Base-by-base conservation (phyloP, 371 early-diverging fungal species). In the Mucor saturninus region DNA sequence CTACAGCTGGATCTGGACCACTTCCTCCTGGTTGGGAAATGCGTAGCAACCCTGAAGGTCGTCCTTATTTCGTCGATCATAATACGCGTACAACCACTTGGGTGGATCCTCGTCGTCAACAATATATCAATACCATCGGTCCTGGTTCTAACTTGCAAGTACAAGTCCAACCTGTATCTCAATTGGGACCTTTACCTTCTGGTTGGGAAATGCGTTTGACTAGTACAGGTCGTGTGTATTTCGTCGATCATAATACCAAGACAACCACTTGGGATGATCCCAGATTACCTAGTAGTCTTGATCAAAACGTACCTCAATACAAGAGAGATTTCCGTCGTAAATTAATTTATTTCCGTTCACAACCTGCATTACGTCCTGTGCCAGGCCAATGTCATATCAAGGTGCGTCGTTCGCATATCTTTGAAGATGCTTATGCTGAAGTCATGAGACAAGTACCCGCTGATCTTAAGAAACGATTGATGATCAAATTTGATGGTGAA, bases 171-270 rank as follows among this genome's bases (percentile, higher is more conserved):
- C 89, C 92, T 13, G 84, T 87, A 1, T 87, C 89, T 8, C 89
- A 91, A 42, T 76, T 93, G 4, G 96, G 95, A 0, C 93, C 96
- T 15, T 74, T 96, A 59, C 98, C 98, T 7, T 90, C 94, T 15
- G 96, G 96, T 42, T 96, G 96, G 97, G 98, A 98, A 75, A 98
- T 98, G 96, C 89, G 97, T n/a, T 81, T 95, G 55, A 96, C 95
- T 9, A 90, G 88, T 65, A 93, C 93, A 5, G 96, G 95, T 4
- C 78, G 96, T 15, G 92, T 93, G 31, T 96, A 95, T 80, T 96
- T 92, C 87, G 95, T 96, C 4, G 94, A 96, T 77, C 94, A 96
- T 76, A 92, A 92, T 73, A 92, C 93, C n/a, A 91, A 94, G 72
- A 93, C 91, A 10, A 95, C 96, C 4, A 92, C 95, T 1, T 96